Evolutionary conservation across 257 asterid species (phyloP).

Genomic region (Hygrophila difformis): DNA sequence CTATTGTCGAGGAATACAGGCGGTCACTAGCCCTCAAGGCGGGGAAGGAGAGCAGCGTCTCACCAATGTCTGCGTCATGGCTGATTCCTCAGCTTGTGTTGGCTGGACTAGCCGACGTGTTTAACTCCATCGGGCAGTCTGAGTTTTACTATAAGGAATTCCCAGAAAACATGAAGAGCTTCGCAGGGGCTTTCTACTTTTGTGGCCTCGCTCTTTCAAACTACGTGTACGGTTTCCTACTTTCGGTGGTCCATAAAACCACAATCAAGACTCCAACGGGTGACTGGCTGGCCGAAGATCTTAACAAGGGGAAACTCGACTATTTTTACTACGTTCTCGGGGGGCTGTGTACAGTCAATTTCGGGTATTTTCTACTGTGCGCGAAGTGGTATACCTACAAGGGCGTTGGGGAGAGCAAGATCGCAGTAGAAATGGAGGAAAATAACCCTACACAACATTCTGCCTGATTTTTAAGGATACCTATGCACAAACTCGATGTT

Average conservation of each 20-base stretch:
- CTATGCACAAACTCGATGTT: neutral
- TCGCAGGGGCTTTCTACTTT: slow-evolving; percentile 54
- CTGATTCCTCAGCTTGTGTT: slow-evolving; percentile 55
- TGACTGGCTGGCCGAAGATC: too few species aligned
- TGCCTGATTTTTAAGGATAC: too few species aligned
- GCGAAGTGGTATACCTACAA: too few species aligned
- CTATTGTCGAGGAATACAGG: slow-evolving; percentile 39
- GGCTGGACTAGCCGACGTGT: slow-evolving; percentile 66
- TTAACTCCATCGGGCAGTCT: slow-evolving; percentile 47
- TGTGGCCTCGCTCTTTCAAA: slow-evolving; percentile 43
- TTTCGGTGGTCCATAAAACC: too few species aligned
- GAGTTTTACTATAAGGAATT: slow-evolving; percentile 70
- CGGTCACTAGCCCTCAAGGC: slow-evolving; percentile 28
- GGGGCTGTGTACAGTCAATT: too few species aligned
- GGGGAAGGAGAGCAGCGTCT: slow-evolving; percentile 10
- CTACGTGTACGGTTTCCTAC: slow-evolving; percentile 43
- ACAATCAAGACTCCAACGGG: too few species aligned
- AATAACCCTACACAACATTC: slow-evolving; percentile 23
- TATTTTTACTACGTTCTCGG: too few species aligned
- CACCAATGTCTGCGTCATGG: slow-evolving; percentile 63
- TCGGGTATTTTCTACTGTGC: too few species aligned
- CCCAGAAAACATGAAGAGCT: slow-evolving; percentile 87
- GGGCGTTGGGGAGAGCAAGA: slow-evolving; percentile 9
- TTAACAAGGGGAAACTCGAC: too few species aligned
- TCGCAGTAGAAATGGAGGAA: slow-evolving; percentile 31